Evolutionary conservation across 106 monocot species (phyloP).

Genomic region (Dendrobium officinale): DNA sequence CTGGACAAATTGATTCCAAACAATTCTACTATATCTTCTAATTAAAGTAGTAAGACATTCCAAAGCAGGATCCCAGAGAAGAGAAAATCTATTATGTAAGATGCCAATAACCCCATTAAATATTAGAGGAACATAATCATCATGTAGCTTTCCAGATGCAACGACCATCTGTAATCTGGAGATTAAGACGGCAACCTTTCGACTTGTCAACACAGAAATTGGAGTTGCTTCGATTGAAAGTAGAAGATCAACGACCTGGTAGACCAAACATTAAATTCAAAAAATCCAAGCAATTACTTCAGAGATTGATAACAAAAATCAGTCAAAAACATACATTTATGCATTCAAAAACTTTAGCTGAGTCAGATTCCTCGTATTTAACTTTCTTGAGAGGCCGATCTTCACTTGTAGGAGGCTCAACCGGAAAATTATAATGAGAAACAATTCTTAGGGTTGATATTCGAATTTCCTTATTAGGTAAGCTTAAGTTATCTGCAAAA

Average conservation of each 20-base stretch:
- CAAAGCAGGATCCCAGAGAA: slow-evolving; percentile 57
- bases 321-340: slow-evolving; percentile 43
- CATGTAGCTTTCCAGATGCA: slow-evolving; percentile 37
- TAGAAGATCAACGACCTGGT: slow-evolving; percentile 64
- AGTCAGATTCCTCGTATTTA: slow-evolving; percentile 43
- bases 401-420: slow-evolving; percentile 21
- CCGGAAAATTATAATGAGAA: slow-evolving; percentile 46
- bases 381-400: slow-evolving; percentile 60
- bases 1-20: slow-evolving; percentile 47
- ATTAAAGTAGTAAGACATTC: slow-evolving; percentile 58
- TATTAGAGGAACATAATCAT: slow-evolving; percentile 56
- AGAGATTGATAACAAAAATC: not conserved
- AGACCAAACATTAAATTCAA: slow-evolving; percentile 5
- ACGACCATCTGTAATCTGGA: slow-evolving; percentile 64
- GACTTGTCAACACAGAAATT: slow-evolving; percentile 48
- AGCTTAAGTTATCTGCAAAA: slow-evolving; percentile 57
- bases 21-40: slow-evolving; percentile 34
- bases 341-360: slow-evolving; percentile 20
- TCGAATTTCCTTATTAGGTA: slow-evolving; percentile 62
- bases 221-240: slow-evolving; percentile 60
- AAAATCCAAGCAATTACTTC: not conserved
- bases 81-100: slow-evolving; percentile 61
- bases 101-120: slow-evolving; percentile 74
- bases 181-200: slow-evolving; percentile 38
- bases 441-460: slow-evolving; percentile 75